A percentile compares a stretch with the other conserved stretches of the same genome.
These are phyloP conservation scores for Dillenia suffruticosa DNA, from an alignment of 164 flowering plant species.

Conservation along the genomic window DNA sequence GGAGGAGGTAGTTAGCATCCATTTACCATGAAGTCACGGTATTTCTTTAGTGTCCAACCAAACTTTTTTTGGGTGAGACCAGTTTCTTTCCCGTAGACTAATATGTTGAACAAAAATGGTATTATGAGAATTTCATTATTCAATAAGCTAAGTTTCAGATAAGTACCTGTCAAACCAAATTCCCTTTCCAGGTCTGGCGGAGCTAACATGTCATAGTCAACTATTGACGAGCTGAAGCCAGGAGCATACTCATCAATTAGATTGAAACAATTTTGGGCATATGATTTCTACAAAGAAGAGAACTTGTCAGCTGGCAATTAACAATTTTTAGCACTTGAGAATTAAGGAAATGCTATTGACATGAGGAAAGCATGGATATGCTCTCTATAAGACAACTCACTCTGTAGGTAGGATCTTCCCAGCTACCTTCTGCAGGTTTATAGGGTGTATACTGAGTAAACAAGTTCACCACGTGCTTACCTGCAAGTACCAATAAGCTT, in stretches of 20 bases:
- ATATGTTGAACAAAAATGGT: no score
- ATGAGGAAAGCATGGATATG: no score
- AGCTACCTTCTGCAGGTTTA: constrained; percentile 74
- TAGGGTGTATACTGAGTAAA: constrained; percentile 95
- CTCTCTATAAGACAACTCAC: constrained; percentile 34
- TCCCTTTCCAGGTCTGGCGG: constrained; percentile 95
- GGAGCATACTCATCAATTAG: constrained; percentile 93
- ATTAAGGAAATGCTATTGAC: no score
- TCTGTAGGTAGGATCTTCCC: constrained; percentile 74
- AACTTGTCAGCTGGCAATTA: neutral
- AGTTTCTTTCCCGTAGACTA: no score
- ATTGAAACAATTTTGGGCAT: constrained; percentile 80
- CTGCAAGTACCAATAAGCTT: constrained; percentile 21
- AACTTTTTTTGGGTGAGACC: no score
- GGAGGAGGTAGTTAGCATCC: neutral
- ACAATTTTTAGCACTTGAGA: no score
- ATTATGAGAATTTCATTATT: no score
- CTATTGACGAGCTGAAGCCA: constrained; percentile 83
- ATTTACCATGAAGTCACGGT: neutral
- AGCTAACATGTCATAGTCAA: constrained; percentile 90
- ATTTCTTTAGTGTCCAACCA: no score
- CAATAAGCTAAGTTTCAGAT: no score
- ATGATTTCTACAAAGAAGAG: constrained; percentile 53
- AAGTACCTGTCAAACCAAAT: constrained; percentile 81
- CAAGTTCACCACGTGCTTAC: constrained; percentile 89